phyloP scores from a whole-genome alignment of 2,329 filamentous ascomycete species.

The Fusarium scirpi region DNA sequence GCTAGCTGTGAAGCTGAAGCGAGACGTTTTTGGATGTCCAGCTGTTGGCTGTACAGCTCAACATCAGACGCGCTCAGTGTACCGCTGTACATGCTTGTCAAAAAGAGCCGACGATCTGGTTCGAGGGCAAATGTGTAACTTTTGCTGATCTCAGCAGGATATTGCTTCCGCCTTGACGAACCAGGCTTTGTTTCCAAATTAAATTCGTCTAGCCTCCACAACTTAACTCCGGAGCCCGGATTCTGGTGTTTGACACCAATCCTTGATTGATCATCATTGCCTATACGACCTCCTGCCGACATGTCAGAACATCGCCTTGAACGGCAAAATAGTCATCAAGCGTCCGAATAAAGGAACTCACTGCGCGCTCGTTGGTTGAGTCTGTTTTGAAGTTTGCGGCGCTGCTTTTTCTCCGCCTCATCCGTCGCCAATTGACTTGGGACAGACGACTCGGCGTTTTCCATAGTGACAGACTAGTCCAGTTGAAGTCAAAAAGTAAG shows the following conservation, averaged over 20 bases:
- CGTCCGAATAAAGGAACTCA: not conserved
- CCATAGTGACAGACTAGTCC: not conserved
- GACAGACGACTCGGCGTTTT: too few relatives aligned
- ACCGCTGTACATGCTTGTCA: not conserved
- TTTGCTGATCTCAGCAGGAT: too few relatives aligned
- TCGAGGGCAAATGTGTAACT: not conserved
- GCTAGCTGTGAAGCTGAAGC: too few relatives aligned
- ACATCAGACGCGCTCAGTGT: not conserved
- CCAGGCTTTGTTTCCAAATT: not conserved
- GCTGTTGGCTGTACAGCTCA: conserved; percentile 13
- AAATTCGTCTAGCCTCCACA: conserved; percentile 17
- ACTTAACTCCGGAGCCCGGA: conserved; percentile 6
- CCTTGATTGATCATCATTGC: not conserved
- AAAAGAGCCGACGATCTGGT: not conserved
- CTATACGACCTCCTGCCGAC: not conserved
- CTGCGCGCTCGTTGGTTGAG: conserved; percentile 21
- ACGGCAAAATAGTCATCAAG: not conserved
- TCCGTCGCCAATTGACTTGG: not conserved
- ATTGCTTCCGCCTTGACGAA: not conserved
- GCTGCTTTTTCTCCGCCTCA: conserved; percentile 6
- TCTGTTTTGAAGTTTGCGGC: conserved; percentile 17
- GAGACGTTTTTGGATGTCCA: not conserved
- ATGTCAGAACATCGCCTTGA: not conserved
- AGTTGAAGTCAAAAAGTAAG: conserved; percentile 10
- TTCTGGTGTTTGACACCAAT: not conserved